These are phyloP conservation scores for Panellus pusillus DNA, from an alignment of 768 basidiomycete species.

Conservation along the genomic window DNA sequence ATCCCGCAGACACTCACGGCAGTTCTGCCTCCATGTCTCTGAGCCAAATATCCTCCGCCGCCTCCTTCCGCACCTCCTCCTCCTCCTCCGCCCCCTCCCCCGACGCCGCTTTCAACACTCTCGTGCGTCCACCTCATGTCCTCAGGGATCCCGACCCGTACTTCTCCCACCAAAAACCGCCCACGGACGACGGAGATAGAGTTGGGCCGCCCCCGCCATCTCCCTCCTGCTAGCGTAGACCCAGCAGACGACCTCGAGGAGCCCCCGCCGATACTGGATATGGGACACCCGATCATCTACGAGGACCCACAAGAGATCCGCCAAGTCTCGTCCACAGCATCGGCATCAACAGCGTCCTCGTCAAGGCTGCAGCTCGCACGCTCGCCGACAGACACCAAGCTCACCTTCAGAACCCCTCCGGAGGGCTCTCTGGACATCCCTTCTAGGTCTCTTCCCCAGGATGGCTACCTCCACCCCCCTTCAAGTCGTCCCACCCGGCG, in stretches of 20 bases:
- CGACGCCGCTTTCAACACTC: constrained; percentile 31
- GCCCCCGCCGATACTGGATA: constrained; percentile 22
- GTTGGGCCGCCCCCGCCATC: constrained; percentile 31
- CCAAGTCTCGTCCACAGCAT: constrained; percentile 19
- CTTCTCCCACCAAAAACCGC: constrained; percentile 31
- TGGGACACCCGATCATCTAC: constrained; percentile 30
- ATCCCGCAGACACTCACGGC: constrained; percentile 10
- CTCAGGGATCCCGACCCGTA: constrained; percentile 48
- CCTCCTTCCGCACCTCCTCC: constrained; percentile 37
- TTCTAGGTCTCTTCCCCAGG: constrained; percentile 22
- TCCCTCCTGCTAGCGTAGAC: constrained; percentile 37
- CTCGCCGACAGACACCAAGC: constrained; percentile 52
- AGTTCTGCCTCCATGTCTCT: constrained; percentile 24
- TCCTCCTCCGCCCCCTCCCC: constrained; percentile 32
- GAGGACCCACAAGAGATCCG: constrained; percentile 33
- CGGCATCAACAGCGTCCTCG: constrained; percentile 31
- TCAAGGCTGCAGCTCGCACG: constrained; percentile 35
- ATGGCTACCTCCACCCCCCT: constrained; percentile 58
- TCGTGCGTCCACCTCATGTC: constrained; percentile 41
- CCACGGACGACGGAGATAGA: constrained; percentile 23
- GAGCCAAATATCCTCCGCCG: constrained; percentile 32
- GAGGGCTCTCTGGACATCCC: constrained; percentile 4
- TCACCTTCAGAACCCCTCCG: constrained; percentile 33
- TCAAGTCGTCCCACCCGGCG: constrained; percentile 51
- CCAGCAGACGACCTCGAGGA: constrained; percentile 22